A percentile compares a stretch with the other conserved stretches of the same genome.
Conservation (phyloP, 2,329 filamentous ascomycete species). For the Cladophialophora carrionii region DNA sequence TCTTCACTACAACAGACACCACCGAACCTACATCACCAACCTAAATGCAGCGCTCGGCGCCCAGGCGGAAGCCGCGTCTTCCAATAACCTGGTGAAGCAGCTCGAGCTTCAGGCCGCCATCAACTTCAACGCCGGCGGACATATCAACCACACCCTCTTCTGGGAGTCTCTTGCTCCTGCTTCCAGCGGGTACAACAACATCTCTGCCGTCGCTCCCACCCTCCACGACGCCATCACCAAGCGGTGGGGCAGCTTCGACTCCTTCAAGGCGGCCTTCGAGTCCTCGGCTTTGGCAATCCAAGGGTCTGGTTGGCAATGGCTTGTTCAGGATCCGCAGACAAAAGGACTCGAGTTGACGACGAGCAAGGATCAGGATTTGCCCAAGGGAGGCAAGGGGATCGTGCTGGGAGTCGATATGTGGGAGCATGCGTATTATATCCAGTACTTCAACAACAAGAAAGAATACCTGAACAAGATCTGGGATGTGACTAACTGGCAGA, state of each 20-base stretch:
- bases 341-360: slow-evolving; percentile 68
- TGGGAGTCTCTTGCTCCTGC: slow-evolving; percentile 77
- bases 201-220: slow-evolving; percentile 58
- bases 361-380: slow-evolving; percentile 78
- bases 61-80: slow-evolving; percentile 61
- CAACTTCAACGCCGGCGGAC: slow-evolving; percentile 68
- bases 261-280: slow-evolving; percentile 69
- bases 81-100: slow-evolving; percentile 59
- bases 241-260: slow-evolving; percentile 69
- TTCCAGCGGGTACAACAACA: slow-evolving; percentile 56
- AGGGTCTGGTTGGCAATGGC: slow-evolving; percentile 87
- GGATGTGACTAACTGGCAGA: slow-evolving; percentile 34
- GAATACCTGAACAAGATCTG: slow-evolving; percentile 32
- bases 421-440: slow-evolving; percentile 91
- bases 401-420: slow-evolving; percentile 86
- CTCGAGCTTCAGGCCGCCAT: slow-evolving; percentile 63
- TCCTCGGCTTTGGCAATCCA: slow-evolving; percentile 70
- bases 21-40: slow-evolving; percentile 89
- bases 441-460: slow-evolving; percentile 47
- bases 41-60: slow-evolving; percentile 81
- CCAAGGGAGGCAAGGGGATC: slow-evolving; percentile 46
- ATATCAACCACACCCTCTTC: slow-evolving; percentile 67
- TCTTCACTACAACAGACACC: slow-evolving; percentile 91
- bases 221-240: slow-evolving; percentile 64
- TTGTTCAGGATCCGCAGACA: slow-evolving; percentile 63